Evolutionary conservation across 306 rosid genomes (phyloP).

Genomic region (Boehmeria nivea): DNA sequence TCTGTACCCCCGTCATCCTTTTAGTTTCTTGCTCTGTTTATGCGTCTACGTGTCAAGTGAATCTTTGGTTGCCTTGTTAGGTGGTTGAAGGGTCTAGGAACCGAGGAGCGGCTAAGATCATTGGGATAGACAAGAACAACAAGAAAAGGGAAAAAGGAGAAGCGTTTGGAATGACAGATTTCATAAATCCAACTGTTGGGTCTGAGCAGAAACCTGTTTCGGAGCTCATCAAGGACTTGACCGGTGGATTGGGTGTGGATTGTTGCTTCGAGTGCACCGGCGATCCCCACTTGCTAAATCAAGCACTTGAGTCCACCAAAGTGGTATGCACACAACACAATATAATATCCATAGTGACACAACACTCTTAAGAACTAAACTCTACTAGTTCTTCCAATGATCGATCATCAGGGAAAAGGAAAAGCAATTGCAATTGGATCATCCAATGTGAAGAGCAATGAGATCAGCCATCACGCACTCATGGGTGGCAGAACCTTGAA

Average conservation of each 20-base stretch:
- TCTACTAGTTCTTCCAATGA: no score
- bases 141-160: constrained; percentile 29
- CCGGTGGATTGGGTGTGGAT: constrained; percentile 57
- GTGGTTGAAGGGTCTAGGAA: constrained; percentile 32
- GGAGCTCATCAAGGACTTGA: constrained; percentile 30
- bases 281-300: constrained; percentile 23
- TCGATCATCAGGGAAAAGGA: constrained; percentile 33
- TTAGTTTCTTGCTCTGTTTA: no score
- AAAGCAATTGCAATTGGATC: constrained; percentile 32
- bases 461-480: constrained; percentile 14
- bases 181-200: constrained; percentile 27
- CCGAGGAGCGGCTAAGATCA: constrained; percentile 37
- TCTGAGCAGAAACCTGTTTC: constrained; percentile 27
- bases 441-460: constrained; percentile 9
- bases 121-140: constrained; percentile 48
- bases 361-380: no score
- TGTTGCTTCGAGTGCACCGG: constrained; percentile 52
- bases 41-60: no score
- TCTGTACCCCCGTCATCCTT: background rate
- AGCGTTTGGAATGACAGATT: constrained; percentile 46
- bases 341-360: no score
- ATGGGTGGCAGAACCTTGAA: constrained; percentile 37
- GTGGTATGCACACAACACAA: constrained; percentile 16
- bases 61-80: no score
- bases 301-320: constrained; percentile 49